Conservation (phyloP, 495 filamentous ascomycete species). For the Xylaria longipes region DNA sequence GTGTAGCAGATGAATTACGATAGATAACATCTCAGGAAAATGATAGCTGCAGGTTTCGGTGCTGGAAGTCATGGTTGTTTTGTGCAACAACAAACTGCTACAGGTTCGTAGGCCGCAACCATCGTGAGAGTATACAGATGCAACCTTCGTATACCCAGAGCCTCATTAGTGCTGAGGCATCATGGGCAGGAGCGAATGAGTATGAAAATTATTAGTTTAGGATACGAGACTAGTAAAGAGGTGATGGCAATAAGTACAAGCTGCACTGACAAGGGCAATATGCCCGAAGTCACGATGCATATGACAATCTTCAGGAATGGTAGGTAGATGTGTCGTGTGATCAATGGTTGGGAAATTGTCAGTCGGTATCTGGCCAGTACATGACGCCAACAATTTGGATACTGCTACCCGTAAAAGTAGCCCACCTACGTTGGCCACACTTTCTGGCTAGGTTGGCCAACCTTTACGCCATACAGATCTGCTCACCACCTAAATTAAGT, state of each 20-base stretch:
- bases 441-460: no score
- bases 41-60: background rate
- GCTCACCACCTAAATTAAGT: no score
- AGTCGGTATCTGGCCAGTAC: background rate
- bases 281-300: conserved; percentile 12
- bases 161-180: background rate
- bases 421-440: no score
- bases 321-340: conserved; percentile 12
- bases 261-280: background rate
- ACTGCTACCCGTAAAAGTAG: no score
- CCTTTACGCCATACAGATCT: no score
- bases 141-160: background rate
- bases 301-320: background rate
- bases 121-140: background rate
- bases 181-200: background rate
- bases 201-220: background rate
- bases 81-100: background rate
- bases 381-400: conserved; percentile 2
- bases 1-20: conserved; percentile 9
- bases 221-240: background rate
- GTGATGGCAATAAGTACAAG: background rate
- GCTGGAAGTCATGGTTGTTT: background rate
- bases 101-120: background rate
- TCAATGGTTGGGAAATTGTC: background rate
- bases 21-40: conserved; percentile 19